These are phyloP conservation scores for Kurtzmaniella quercitrusa DNA, from an alignment of 1,139 yeast species.

Conservation along the genomic window DNA sequence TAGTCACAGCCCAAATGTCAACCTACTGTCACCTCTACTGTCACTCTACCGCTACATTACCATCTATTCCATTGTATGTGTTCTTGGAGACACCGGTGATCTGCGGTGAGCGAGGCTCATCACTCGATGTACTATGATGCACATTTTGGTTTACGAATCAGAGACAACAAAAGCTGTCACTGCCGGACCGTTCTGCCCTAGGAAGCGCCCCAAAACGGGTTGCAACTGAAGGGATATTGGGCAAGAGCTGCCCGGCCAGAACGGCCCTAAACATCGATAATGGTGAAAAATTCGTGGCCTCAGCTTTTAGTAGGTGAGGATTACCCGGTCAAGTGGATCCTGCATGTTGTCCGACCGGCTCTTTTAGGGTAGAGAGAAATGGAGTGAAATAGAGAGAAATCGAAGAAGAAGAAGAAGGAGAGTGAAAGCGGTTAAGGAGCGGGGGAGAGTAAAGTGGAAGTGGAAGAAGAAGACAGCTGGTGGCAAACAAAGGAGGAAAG, in stretches of 20 bases:
- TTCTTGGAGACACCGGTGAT: constrained; percentile 50
- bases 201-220: constrained; percentile 43
- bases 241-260: constrained; percentile 20
- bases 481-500: too few relatives aligned
- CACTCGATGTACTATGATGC: constrained; percentile 51
- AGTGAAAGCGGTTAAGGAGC: too few relatives aligned
- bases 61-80: constrained; percentile 30
- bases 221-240: constrained; percentile 35
- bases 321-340: background rate
- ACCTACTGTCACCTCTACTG: too few relatives aligned
- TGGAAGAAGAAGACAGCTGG: too few relatives aligned
- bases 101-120: constrained; percentile 16
- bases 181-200: constrained; percentile 22
- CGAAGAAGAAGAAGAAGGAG: too few relatives aligned
- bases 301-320: background rate
- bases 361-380: too few relatives aligned
- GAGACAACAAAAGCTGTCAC: constrained; percentile 2
- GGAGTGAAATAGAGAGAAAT: too few relatives aligned
- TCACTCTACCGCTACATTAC: too few relatives aligned
- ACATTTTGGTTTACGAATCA: constrained; percentile 20
- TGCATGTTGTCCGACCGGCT: too few relatives aligned
- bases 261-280: constrained; percentile 11
- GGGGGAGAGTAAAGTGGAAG: too few relatives aligned
- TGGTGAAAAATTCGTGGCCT: constrained; percentile 2
- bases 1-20: too few relatives aligned